Conservation (phyloP, 441 rosid genomes). For the Viola pubescens region DNA sequence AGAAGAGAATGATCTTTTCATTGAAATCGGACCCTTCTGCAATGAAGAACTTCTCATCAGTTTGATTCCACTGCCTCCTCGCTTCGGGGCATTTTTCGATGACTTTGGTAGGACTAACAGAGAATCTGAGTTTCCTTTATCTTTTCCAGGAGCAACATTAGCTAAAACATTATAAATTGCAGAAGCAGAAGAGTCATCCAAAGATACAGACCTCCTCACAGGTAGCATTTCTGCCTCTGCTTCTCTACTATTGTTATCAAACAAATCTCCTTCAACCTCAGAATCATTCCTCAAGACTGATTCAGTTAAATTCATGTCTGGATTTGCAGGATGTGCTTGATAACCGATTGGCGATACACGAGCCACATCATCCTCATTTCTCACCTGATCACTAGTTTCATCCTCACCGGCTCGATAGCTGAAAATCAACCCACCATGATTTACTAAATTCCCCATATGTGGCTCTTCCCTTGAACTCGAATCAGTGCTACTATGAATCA, state of each 20-base stretch:
- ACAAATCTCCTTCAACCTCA: constrained; percentile 16
- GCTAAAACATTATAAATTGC: constrained; percentile 19
- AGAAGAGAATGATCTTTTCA: constrained; percentile 38
- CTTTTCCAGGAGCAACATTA: constrained; percentile 10
- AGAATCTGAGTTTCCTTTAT: constrained; percentile 7
- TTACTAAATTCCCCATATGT: constrained; percentile 16
- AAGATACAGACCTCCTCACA: constrained; percentile 42
- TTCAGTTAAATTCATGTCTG: not conserved
- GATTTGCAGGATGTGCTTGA: constrained; percentile 3
- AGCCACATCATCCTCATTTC: constrained; percentile 12
- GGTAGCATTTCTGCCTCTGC: constrained; percentile 21
- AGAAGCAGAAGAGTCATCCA: constrained; percentile 41
- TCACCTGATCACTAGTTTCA: constrained; percentile 15
- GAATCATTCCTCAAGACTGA: constrained; percentile 6
- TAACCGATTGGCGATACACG: constrained; percentile 3
- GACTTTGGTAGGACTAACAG: constrained; percentile 9
- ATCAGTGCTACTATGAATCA: constrained; percentile 6
- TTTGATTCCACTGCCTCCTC: constrained; percentile 18
- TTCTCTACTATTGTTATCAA: not conserved
- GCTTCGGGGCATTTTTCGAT: constrained; percentile 15
- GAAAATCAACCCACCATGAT: constrained; percentile 4
- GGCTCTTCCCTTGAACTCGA: constrained; percentile 20
- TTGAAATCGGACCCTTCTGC: constrained; percentile 29
- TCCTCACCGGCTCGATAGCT: constrained; percentile 12
- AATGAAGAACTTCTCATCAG: constrained; percentile 29